Base-by-base conservation (phyloP, 305 asterid species). In the Rubia balearica region DNA sequence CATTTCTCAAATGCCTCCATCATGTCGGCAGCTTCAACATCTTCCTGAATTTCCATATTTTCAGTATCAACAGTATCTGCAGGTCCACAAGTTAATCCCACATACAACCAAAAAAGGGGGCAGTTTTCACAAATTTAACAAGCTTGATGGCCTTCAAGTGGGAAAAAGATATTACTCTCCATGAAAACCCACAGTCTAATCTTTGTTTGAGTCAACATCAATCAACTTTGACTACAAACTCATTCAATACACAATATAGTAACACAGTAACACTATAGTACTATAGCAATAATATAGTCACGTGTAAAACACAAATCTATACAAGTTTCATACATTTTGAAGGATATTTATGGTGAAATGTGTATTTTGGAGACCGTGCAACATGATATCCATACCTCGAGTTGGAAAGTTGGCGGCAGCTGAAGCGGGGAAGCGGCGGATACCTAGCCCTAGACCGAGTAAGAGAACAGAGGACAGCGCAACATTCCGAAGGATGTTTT, bases 1-100 rank as follows among this genome's bases (percentile, higher is more conserved):
- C 92, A 94, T 43, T 76, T 83, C 63, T 91, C 96, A 77, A 91
- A 91, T 76, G 83, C 92, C 27, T 81, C 90, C 72, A 81, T 81
- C 82, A 76, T 70, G 60, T 84, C 90, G 73, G 84, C 86, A 38
- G 82, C 90, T 79, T 81, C 88, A 36, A 40, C 70, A 53, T 48
- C 71, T 73, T 82, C 83, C 30, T 66, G 67, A 67, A 65, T 60
- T 71, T 78, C 87, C 24, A 69, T 43, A 27, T 76, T 73, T 48
- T 62, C 83, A 64, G 55, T 72, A 70, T 43, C 74, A 67, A 63
- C 74, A 24, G 65, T 62, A 38, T 79, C 91, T 85, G 81, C 67
- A 75, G 55, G 70, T 24, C 62, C 56, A 73, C 66, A 65, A 75
- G 42, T 9, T 48, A 59, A 69, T 64, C 11, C 48, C 43, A 55